phyloP scores from a whole-genome alignment of 371 early-diverging fungal species.

The Batkoa obscura region DNA sequence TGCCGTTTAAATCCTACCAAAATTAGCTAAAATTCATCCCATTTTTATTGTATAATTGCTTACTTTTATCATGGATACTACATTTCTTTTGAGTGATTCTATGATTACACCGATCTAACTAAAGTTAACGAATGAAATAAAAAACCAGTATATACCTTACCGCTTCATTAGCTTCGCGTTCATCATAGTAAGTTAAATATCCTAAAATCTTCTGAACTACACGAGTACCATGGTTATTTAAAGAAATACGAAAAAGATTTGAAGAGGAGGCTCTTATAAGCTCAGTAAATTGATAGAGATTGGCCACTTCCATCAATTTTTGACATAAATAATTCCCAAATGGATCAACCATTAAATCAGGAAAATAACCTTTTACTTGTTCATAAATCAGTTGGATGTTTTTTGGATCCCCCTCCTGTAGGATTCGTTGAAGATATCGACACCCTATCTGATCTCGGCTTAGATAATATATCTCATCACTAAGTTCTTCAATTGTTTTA shows the following conservation, averaged over 20 bases:
- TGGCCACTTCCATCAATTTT: slow-evolving; percentile 62
- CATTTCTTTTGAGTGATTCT: slow-evolving; percentile 46
- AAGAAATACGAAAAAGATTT: slow-evolving; percentile 53
- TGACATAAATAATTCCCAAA: slow-evolving; percentile 88
- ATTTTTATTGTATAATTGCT: too few relatives aligned
- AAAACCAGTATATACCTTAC: too few relatives aligned
- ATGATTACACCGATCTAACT: slow-evolving; percentile 51
- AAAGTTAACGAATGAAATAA: too few relatives aligned
- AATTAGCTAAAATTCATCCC: too few relatives aligned
- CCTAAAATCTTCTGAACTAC: slow-evolving; percentile 94
- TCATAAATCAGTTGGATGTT: slow-evolving; percentile 41
- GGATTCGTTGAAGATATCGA: slow-evolving; percentile 62
- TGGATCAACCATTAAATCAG: slow-evolving; percentile 48
- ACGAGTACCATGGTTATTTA: slow-evolving; percentile 94
- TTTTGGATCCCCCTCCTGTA: slow-evolving; percentile 50
- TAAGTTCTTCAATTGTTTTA: too few relatives aligned
- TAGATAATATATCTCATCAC: slow-evolving; percentile 39
- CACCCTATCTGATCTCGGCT: slow-evolving; percentile 87
- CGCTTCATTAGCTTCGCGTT: not conserved
- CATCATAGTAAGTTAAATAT: slow-evolving; percentile 24
- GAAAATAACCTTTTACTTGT: slow-evolving; percentile 52
- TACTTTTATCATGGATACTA: slow-evolving; percentile 63
- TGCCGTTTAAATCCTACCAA: slow-evolving; percentile 89
- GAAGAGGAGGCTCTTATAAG: slow-evolving; percentile 51
- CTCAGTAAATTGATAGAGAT: slow-evolving; percentile 45